A percentile compares a stretch with the other conserved stretches of the same genome.
phyloP scores from a whole-genome alignment of 768 basidiomycete genomes.

The Tylopilus vinaceipallidus region DNA sequence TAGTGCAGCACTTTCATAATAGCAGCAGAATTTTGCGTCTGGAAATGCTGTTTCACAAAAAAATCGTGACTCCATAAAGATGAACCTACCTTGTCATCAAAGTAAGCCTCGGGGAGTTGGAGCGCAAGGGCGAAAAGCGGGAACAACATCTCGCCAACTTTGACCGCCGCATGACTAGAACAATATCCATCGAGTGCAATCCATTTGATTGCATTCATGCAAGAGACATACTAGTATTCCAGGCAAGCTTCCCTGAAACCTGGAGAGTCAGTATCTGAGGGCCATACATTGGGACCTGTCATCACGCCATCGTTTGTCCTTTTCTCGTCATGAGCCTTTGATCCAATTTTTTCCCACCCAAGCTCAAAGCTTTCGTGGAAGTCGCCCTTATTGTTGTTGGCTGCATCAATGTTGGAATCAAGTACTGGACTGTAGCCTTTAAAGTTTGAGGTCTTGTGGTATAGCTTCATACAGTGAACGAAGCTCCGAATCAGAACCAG shows the following conservation, averaged over 20 bases:
- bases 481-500: too few relatives aligned
- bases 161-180: conserved; percentile 50
- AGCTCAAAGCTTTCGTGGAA: conserved; percentile 90
- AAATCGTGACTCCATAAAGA: background rate
- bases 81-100: conserved; percentile 59
- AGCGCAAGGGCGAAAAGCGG: conserved; percentile 72
- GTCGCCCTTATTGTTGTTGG: conserved; percentile 66
- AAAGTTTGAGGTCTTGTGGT: conserved; percentile 70
- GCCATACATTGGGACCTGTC: conserved; percentile 81
- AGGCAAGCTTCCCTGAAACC: conserved; percentile 60
- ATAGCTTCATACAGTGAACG: conserved; percentile 56
- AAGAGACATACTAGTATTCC: conserved; percentile 66
- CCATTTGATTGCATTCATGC: conserved; percentile 20
- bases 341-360: conserved; percentile 59
- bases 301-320: conserved; percentile 50
- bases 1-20: conserved; percentile 71
- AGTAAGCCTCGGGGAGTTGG: conserved; percentile 56
- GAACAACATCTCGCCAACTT: conserved; percentile 57
- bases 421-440: conserved; percentile 72
- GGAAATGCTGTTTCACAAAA: background rate
- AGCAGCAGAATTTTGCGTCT: conserved; percentile 64
- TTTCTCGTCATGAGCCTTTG: conserved; percentile 25
- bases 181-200: conserved; percentile 32
- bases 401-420: conserved; percentile 70
- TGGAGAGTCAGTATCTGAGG: conserved; percentile 52